A percentile compares a stretch with the other conserved stretches of the same genome.
phyloP scores from a whole-genome alignment of 2,329 filamentous ascomycete species.

The Domatiomyces catenatus region DNA sequence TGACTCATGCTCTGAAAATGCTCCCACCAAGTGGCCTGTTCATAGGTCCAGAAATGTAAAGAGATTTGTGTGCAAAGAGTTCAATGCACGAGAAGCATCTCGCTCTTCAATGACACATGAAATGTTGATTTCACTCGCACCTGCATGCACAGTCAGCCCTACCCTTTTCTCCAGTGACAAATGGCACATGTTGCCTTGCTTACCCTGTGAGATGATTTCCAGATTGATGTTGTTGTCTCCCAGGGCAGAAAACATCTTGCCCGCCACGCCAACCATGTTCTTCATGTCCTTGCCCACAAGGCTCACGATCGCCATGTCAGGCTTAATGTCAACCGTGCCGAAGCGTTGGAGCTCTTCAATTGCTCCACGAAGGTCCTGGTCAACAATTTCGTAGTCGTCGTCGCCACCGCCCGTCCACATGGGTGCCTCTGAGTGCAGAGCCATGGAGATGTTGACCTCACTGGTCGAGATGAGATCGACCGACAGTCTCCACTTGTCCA shows the following conservation, averaged over 20 bases:
- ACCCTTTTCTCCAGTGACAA: neutral
- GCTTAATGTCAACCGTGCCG: conserved; percentile 78
- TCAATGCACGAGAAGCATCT: conserved; percentile 85
- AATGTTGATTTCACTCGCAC: conserved; percentile 97
- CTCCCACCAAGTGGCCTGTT: neutral
- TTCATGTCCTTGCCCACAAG: conserved; percentile 93
- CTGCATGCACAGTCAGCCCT: conserved; percentile 31
- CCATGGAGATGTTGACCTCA: conserved; percentile 96
- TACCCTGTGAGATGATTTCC: conserved; percentile 98
- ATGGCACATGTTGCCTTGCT: conserved; percentile 15
- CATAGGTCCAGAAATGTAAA: conserved; percentile 79
- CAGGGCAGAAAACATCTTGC: conserved; percentile 85
- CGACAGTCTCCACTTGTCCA: conserved; percentile 72
- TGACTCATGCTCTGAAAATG: neutral
- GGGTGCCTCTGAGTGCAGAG: conserved; percentile 63
- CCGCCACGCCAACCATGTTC: conserved; percentile 89
- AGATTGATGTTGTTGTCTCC: conserved; percentile 92
- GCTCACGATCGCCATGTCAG: conserved; percentile 88
- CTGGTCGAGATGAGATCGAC: conserved; percentile 94
- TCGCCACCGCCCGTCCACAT: conserved; percentile 34
- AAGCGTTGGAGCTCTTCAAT: conserved; percentile 61
- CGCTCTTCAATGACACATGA: conserved; percentile 89
- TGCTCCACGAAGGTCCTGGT: conserved; percentile 48
- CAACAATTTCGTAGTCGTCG: conserved; percentile 37
- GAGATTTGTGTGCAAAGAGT: conserved; percentile 87